Evolutionary conservation across 192 early-diverging fungal genomes (phyloP).

Genomic region (Oehlia diaphana): DNA sequence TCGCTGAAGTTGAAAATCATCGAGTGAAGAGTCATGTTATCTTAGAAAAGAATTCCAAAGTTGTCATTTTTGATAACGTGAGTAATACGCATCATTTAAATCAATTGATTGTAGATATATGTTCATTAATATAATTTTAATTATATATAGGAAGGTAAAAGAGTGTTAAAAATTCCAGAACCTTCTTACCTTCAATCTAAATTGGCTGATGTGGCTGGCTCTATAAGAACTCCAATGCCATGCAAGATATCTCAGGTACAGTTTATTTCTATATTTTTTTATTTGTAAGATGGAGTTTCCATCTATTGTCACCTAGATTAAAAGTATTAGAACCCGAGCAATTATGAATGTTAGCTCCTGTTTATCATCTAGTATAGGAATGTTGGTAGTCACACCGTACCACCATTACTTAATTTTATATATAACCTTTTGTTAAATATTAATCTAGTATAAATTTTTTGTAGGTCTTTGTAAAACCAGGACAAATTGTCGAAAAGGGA

Average conservation of each 20-base stretch:
- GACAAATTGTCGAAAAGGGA: conserved; percentile 79
- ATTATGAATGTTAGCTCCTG: too few relatives aligned
- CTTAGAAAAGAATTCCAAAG: conserved; percentile 52
- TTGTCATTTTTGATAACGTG: conserved; percentile 66
- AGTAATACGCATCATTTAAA: background rate
- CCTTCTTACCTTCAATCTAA: conserved; percentile 56
- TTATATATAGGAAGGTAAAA: conserved; percentile 45
- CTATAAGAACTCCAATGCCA: conserved; percentile 92
- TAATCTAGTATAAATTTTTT: background rate
- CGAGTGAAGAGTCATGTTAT: conserved; percentile 64
- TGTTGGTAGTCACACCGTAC: too few relatives aligned
- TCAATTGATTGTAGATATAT: background rate
- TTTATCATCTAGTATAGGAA: too few relatives aligned
- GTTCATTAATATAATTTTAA: conserved; percentile 11
- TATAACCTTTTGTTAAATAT: background rate
- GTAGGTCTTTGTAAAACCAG: conserved; percentile 56
- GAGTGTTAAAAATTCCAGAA: conserved; percentile 54
- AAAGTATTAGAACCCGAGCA: too few relatives aligned
- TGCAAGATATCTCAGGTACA: conserved; percentile 91
- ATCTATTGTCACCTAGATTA: too few relatives aligned
- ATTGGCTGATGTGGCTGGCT: conserved; percentile 51
- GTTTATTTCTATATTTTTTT: background rate
- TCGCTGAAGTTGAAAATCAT: conserved; percentile 65
- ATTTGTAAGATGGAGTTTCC: too few relatives aligned
- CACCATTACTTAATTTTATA: background rate